Percentiles rank a stretch among this genome's conserved stretches.
phyloP scores from a whole-genome alignment of 108 stramenopile genomes.

The Nannochloropsis granulata region DNA sequence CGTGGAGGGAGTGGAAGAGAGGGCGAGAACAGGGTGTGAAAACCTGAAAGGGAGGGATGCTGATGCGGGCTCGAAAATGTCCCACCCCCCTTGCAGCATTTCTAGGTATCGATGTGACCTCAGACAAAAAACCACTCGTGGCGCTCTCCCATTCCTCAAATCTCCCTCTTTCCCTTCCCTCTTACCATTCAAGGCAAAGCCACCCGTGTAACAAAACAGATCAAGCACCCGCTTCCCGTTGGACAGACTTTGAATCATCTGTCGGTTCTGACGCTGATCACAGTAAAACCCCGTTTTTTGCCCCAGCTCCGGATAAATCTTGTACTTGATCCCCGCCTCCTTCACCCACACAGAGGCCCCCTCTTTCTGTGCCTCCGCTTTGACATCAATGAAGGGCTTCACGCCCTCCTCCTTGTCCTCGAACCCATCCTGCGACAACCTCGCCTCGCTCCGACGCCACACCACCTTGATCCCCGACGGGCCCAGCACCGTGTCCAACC shows the following conservation, averaged over 20 bases:
- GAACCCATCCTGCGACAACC: slow-evolving; percentile 36
- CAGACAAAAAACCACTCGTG: background rate
- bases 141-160: background rate
- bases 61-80: no score
- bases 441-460: slow-evolving; percentile 33
- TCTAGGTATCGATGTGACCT: no score
- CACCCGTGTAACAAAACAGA: slow-evolving; percentile 33
- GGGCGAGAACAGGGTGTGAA: background rate
- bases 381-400: background rate
- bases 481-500: background rate
- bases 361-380: background rate
- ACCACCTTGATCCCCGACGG: background rate
- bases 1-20: background rate
- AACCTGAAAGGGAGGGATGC: no score
- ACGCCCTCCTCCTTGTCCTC: background rate
- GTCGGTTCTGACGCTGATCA: slow-evolving; percentile 84
- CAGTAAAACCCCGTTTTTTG: slow-evolving; percentile 97
- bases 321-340: slow-evolving; percentile 63
- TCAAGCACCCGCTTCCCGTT: slow-evolving; percentile 12
- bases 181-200: slow-evolving; percentile 24
- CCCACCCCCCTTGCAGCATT: no score
- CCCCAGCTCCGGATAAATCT: slow-evolving; percentile 51
- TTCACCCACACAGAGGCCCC: slow-evolving; percentile 5
- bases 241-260: slow-evolving; percentile 1
- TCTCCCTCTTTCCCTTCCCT: background rate